Evolutionary conservation across 345 rosid genomes (phyloP), one percentile per base, ranked within the genome.

Genomic region (Fremontodendron californicum): DNA sequence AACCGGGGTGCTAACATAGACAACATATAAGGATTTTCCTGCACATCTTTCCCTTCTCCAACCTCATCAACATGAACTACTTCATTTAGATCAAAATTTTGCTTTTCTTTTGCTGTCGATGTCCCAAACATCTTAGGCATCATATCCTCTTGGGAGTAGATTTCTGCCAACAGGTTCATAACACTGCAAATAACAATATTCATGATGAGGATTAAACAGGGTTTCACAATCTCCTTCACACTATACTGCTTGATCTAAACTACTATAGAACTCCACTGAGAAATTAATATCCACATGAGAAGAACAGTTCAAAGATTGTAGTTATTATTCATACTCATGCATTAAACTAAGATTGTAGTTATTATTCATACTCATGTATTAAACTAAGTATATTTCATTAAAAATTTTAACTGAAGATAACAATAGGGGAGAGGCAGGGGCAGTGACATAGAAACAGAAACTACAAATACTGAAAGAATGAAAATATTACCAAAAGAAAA

Each of bases 151-250:
- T 93, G 99, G 78, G 98, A 96, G 86, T 94, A 96, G 73, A 96
- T 92, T 85, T 96, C 99, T 55, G 99, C 99, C 85, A 96, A 84
- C 71, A 96, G 90, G 86, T 96, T 96, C 99, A 96, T 96, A 82
- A 96, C 98, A 84, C 99, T 96, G 95, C 93, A 88, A 81, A 76
- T 77, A 77, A 76, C 10, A 18, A 61, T 27, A 31, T 27, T 19
- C 10, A 75, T 61, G 52, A 55, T 9, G 5, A 39, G 54, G 55
- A 58, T 27, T 16, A 13, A 37, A 46, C 12, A 63, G 16, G 35
- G n/a, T n/a, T 51, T 67, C 49, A 75, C 31, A 45, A 60, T 61
- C 68, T 74, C 63, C 69, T 46, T 51, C 67, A 79, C 3, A 63
- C 45, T 75, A 42, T 23, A 45, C 52, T 31, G 25, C 74, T 74